phyloP scores from a whole-genome alignment of 768 basidiomycete species.

The Hortiboletus campestris region DNA sequence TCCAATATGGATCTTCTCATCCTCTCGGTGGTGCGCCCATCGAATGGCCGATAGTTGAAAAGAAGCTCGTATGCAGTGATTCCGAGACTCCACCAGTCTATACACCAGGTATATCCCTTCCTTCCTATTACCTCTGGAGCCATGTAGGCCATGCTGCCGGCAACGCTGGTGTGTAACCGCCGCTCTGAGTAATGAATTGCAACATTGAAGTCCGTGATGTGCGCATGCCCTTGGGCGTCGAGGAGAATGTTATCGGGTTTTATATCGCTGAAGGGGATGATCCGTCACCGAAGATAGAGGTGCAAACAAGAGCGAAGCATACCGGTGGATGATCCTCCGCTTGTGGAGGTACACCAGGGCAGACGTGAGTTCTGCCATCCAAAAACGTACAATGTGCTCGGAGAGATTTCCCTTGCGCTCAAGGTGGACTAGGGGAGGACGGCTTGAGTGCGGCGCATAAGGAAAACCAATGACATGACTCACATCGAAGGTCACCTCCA shows the following conservation, averaged over 20 bases:
- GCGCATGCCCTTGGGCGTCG: constrained; percentile 91
- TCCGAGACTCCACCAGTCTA: constrained; percentile 97
- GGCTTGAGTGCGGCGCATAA: neutral
- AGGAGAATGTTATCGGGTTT: constrained; percentile 98
- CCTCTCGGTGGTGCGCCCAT: constrained; percentile 85
- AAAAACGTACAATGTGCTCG: constrained; percentile 80
- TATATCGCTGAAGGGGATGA: constrained; percentile 61
- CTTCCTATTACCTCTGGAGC: constrained; percentile 93
- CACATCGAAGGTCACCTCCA: constrained; percentile 90
- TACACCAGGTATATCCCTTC: constrained; percentile 88
- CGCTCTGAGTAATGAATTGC: constrained; percentile 95
- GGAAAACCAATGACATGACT: constrained; percentile 30
- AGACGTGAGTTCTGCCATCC: constrained; percentile 83
- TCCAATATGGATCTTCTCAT: constrained; percentile 85
- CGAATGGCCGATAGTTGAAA: constrained; percentile 80
- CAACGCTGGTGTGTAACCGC: constrained; percentile 86
- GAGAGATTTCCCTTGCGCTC: constrained; percentile 65
- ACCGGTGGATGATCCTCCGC: constrained; percentile 95
- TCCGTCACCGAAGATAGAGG: constrained; percentile 5
- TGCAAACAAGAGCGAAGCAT: constrained; percentile 22
- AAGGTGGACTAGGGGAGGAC: constrained; percentile 64
- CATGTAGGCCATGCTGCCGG: constrained; percentile 99
- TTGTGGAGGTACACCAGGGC: constrained; percentile 88
- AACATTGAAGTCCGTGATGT: constrained; percentile 98
- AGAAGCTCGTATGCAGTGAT: constrained; percentile 89